Evolutionary conservation across 208 protist species (phyloP).

Genomic region (Leishmania martiniquensis): DNA sequence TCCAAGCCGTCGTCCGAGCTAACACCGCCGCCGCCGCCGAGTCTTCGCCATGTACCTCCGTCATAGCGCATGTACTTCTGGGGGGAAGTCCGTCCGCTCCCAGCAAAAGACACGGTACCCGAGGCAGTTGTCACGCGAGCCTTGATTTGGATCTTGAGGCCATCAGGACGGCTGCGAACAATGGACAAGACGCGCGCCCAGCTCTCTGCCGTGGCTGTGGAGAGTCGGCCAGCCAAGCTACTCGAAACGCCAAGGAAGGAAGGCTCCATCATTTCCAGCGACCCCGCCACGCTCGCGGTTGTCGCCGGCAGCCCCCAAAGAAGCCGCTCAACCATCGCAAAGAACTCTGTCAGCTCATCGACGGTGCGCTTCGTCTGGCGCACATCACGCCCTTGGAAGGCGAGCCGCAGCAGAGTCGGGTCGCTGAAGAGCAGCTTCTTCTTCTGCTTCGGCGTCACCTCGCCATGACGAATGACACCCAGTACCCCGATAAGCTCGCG

Average conservation of each 20-base stretch:
- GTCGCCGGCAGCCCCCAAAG: constrained; percentile 8
- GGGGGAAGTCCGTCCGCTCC: not conserved
- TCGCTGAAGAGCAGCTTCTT: constrained; percentile 57
- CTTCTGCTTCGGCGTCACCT: constrained; percentile 65
- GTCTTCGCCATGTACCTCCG: not conserved
- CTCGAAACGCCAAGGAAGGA: constrained; percentile 3
- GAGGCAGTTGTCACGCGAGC: constrained; percentile 13
- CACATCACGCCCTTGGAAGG: constrained; percentile 23
- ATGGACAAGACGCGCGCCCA: constrained; percentile 47
- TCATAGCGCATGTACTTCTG: not conserved
- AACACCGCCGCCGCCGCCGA: not conserved
- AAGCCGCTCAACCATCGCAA: constrained; percentile 19
- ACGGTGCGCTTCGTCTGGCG: constrained; percentile 20
- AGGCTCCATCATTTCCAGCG: constrained; percentile 8
- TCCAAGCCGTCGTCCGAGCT: constrained; percentile 11
- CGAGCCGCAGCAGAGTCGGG: constrained; percentile 26
- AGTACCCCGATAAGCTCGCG: constrained; percentile 57
- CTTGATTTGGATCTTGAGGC: constrained; percentile 53
- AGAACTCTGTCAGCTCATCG: constrained; percentile 28
- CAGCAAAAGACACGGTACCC: constrained; percentile 26
- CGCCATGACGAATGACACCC: constrained; percentile 53
- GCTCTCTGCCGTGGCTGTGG: constrained; percentile 25
- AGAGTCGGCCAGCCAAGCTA: constrained; percentile 3
- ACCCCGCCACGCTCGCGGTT: not conserved
- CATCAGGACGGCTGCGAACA: constrained; percentile 41